Base-by-base conservation (phyloP, 2,329 filamentous ascomycete species). In the Sporothrix sp. region DNA sequence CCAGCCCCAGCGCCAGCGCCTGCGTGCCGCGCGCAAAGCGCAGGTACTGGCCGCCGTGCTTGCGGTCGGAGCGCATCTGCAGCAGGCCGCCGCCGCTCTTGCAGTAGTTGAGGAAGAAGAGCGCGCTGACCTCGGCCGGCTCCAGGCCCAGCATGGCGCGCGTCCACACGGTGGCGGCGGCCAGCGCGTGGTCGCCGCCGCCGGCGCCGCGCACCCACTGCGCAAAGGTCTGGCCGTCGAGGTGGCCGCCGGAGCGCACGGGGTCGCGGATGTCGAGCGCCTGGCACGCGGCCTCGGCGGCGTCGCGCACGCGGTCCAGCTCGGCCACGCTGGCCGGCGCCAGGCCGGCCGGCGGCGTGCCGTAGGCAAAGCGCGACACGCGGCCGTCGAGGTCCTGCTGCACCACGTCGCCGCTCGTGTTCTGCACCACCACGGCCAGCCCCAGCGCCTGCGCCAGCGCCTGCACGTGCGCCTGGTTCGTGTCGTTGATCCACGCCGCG, bases 51-150 rank as follows among this genome's bases (percentile, higher is more conserved):
- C 71, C 78, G 5, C 77, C 78, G 37, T 68, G 57, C 51, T 74
- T 71, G 20, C 64, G 58, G 56, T 80, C 76, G 1, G 74, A 76
- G 0, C 73, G 65, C 68, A 80, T 75, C 39, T 69, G 64, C 52
- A 74, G 52, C 3, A 80, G 62, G 0, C 78, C 77, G 4, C 70
- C 70, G 3, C 73, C 73, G 10, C 67, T 69, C 56, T 71, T 72
- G 65, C 71, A 74, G 62, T 81, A 79, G 57, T 76, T 67, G 20
- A 81, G 64, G 56, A 81, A 78, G 58, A 65, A 79, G 1, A 75
- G 59, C 0, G 76, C 75, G 7, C 68, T 72, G 4, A 78, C 58
- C 11, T 79, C 73, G 1, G 50, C 52, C 0, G 75, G 68, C 30
- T 78, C 72, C 1, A 69, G 61, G 2, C 76, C 76, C 2, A 77